Evolutionary conservation across 306 rosid species (phyloP), one percentile per base, ranked within the genome.

Genomic region (Citrullus colocynthis): DNA sequence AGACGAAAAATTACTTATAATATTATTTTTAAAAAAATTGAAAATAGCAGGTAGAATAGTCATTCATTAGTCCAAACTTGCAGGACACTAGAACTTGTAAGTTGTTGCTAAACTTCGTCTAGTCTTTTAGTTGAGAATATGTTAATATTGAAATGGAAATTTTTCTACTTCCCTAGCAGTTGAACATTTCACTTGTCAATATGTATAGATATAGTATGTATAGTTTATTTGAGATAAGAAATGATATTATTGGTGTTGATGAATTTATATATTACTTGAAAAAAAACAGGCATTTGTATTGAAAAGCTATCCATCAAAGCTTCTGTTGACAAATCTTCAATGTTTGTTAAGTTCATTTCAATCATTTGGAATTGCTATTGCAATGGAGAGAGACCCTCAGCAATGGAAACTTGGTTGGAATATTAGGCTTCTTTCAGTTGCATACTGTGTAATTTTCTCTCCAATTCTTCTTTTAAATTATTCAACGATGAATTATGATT

Each of bases 381-480:
- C 85, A 3, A 28, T 91, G 37, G 98, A 90, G 83, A 90, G 97
- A 79, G 82, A 87, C 78, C 79, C 87, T 58, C 73, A 87, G 7
- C 83, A 91, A 83, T 93, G 98, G 97, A 87, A 88, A 76, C 76
- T 93, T 64, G 87, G 87, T 18, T 91, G 93, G 92, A 83, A 93
- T 86, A 81, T 93, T 80, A 84, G 89, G 79, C 93, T 93, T 32
- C 75, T 91, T 0, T 87, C 98, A 32, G 87, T 93, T 1, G 78
- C 88, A 56, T 93, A 93, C 44, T 86, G 93, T 60, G 98, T 93
- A 87, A 88, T 18, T 28, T 16, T 64, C 48, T n/a, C 37, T 18
- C 34, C 14, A n/a, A 3, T 20, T 30, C 15, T 52, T 48, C 1
- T 69, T 44, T 44, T 5, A 2, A 39, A 39, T 2, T 39, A 5